These are phyloP conservation scores for Coprinopsis sp. DNA, from an alignment of 768 basidiomycete species.

Conservation along the genomic window DNA sequence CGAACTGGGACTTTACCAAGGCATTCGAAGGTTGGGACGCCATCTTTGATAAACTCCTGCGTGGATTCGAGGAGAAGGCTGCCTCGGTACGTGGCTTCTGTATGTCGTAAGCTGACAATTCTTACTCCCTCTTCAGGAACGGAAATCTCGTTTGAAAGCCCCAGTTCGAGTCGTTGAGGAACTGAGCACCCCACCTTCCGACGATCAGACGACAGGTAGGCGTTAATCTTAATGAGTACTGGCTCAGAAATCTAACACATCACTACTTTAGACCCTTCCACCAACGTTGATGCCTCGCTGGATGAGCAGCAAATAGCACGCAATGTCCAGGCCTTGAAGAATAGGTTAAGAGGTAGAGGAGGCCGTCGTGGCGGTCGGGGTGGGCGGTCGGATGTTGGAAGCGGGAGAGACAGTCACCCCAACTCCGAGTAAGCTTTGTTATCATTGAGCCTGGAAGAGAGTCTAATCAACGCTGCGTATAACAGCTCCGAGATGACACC, in stretches of 20 bases:
- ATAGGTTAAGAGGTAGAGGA: slow-evolving; percentile 71
- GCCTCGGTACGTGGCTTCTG: slow-evolving; percentile 44
- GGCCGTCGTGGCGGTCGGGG: slow-evolving; percentile 53
- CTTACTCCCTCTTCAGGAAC: slow-evolving; percentile 45
- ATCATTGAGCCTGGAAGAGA: neutral
- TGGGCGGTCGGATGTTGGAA: slow-evolving; percentile 44
- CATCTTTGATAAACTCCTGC: slow-evolving; percentile 72
- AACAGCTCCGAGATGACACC: slow-evolving; percentile 56
- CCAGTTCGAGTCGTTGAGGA: slow-evolving; percentile 34
- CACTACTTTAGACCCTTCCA: slow-evolving; percentile 36
- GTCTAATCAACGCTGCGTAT: slow-evolving; percentile 3
- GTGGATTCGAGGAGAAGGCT: slow-evolving; percentile 70
- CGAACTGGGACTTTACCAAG: slow-evolving; percentile 63
- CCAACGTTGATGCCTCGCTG: slow-evolving; percentile 41
- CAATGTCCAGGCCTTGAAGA: slow-evolving; percentile 89
- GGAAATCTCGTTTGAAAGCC: slow-evolving; percentile 58
- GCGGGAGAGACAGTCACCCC: slow-evolving; percentile 56
- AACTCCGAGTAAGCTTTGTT: slow-evolving; percentile 61
- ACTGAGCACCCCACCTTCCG: slow-evolving; percentile 48
- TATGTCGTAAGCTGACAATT: slow-evolving; percentile 1
- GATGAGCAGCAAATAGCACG: slow-evolving; percentile 91
- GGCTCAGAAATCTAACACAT: slow-evolving; percentile 38
- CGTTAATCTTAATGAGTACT: neutral
- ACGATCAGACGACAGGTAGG: slow-evolving; percentile 58
- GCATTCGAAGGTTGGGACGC: slow-evolving; percentile 79